Base-by-base conservation (phyloP, 2,329 filamentous ascomycete genomes). In the Phaeosphaeriaceae sp. region DNA sequence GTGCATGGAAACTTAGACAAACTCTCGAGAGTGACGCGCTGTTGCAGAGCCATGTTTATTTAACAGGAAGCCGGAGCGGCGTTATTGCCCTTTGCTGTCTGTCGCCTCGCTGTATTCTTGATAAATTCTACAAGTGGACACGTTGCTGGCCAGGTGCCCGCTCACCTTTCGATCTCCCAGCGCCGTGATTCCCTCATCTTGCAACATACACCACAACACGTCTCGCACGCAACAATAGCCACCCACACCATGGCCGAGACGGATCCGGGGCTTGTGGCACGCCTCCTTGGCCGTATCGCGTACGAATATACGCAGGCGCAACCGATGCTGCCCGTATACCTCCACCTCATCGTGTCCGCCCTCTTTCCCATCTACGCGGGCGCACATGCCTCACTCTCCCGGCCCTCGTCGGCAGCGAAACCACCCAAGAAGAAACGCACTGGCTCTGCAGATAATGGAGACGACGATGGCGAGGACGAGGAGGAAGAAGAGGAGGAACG, bases 291-390 rank as follows among this genome's bases (percentile, higher is more conserved):
- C 24, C 69, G 68, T 24, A 56, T 75, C 33, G 74, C 80, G 61
- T 81, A 82, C 62, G 79, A 82, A 51, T 81, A 83, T 57, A 71
- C 77, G 20, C 61, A 71, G 21, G 59, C 74, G 36, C 76, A 76
- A 51, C 76, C 77, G 2, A 70, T 77, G 67, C 63, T 88, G 25
- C 84, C 84, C 15, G 86, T 85, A 11, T 85, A 89, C 67, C 68
- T 82, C 0, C 88, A 90, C 73, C 80, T 91, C 13, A 79, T 90
- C 53, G 71, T 88, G 58, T 89, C 91, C 25, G 89, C 93, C 15
- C 78, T 97, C 17, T 88, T 91, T 61, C 91, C 93, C 53, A 96
- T 97, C 72, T 95, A 91, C 78, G 84, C 92, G 5, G 91, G 91
- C 48, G 88, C 93, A 9, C 91, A 97, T 76, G 91, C 91, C n/a